Base-by-base conservation (phyloP, 768 basidiomycete genomes). In the Agrocybe chaxingu region DNA sequence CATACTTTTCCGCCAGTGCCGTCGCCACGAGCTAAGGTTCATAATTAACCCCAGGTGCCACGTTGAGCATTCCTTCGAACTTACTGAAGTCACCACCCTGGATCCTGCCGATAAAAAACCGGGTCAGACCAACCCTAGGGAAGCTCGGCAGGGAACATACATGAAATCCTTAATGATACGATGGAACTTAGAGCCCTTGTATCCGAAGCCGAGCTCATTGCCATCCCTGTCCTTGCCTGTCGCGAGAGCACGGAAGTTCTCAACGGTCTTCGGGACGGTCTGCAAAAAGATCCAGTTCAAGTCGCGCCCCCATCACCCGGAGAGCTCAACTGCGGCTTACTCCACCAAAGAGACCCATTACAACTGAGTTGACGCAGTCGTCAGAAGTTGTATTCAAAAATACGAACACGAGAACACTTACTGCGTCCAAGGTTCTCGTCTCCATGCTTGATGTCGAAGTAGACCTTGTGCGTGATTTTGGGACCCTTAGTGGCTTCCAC, bases 61-160 rank as follows among this genome's bases (percentile, higher is more conserved):
- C 42, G 30, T 46, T 3, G 5, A 16, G 41, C n/a, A 18, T 2
- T 10, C 7, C n/a, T 7, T 42, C 7, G 10, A 11, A 80, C 89
- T 60, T 67, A 89, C 91, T 97, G 72, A 98, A 99, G 74, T 98
- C 96, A 72, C 96, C 96, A 62, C 95, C 95, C 73, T 98, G 95
- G 60, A 96, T 93, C 91, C 90, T 91, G 54, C 52, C 30, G 30
- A 11, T 18, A n/a, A 34, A 49, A 18, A 12, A 10, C 19, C 8
- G 39, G 18, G 4, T 7, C 34, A 19, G 34, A 32, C 19, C 24
- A 19, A 6, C 3, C 9, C 7, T 41, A 5, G 45, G 19, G 13
- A 35, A 39, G 33, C 36, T 32, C 7, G 41, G 37, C 37, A 24
- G 33, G 41, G 10, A 31, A 61, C 80, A 60, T 48, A 85, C 93